Base-by-base conservation (phyloP, 164 flowering plant genomes). In the Kalanchoe fedtschenkoi region DNA sequence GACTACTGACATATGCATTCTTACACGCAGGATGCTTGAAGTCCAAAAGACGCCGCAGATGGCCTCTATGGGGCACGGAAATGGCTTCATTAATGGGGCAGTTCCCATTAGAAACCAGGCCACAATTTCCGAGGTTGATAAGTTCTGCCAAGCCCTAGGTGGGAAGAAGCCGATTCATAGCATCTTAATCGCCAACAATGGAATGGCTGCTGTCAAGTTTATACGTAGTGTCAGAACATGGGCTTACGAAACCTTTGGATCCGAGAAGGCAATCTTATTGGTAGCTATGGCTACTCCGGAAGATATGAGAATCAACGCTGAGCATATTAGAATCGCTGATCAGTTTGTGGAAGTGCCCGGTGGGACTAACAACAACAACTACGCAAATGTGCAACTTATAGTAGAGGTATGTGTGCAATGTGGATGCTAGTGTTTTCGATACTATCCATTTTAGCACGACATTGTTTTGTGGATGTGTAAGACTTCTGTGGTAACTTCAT, bases 221-320 rank as follows among this genome's bases (percentile, higher is more conserved):
- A 95, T 95, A 63, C 83, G 97, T 24, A 95, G 99, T 70, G 69
- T 95, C 67, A 77, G 99, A 65, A 81, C 96, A 57, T 95, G 99
- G 99, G 89, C 96, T 34, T 91, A 89, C 74, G 97, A 87, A 60
- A 86, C 96, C 17, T 95, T 95, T 78, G 99, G 99, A 38, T 74
- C 96, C 0, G 99, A 95, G 72, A 95, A 89, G 77, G 99, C 96
- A 37, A 84, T 95, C 62, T 69, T 81, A 64, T 72, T 95, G 85
- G 99, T 95, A 61, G 93, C 93, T 22, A 95, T 95, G 99, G 99
- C 99, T 47, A 95, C 97, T 38, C 99, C 99, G 6, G 99, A 95
- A 73, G 99, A 95, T 71, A 88, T 95, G 96, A 84, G 96, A 72
- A 95, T 95, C 68, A 95, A 91, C 74, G 99, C 97, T 2, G 99